A percentile compares a stretch with the other conserved stretches of the same genome.
Evolutionary conservation across 306 rosid species (phyloP).

Genomic region (Lupinus albus): DNA sequence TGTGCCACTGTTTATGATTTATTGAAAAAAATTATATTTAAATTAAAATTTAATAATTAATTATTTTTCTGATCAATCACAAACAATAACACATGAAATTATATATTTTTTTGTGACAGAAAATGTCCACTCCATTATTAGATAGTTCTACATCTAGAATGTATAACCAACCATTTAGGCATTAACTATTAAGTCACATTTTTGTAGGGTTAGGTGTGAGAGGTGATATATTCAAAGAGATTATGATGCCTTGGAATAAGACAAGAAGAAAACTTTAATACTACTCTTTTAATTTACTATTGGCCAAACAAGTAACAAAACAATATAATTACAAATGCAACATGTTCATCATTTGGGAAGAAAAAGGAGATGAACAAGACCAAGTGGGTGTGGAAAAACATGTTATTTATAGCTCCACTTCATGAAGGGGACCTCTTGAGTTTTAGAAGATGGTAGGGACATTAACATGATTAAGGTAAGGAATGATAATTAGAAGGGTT

Average conservation of each 20-base stretch:
- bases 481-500: background rate
- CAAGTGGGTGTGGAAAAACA: background rate
- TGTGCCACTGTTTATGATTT: too few relatives aligned
- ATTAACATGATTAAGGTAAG: background rate
- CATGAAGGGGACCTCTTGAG: background rate
- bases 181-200: background rate
- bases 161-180: background rate
- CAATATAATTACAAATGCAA: background rate
- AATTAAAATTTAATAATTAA: too few relatives aligned
- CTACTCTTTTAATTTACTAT: background rate
- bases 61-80: too few relatives aligned
- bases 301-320: background rate
- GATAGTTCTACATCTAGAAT: background rate
- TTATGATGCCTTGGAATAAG: background rate
- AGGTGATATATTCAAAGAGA: background rate
- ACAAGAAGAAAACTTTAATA: background rate
- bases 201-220: background rate
- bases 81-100: too few relatives aligned
- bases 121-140: too few relatives aligned
- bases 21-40: too few relatives aligned
- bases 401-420: background rate
- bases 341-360: background rate
- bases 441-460: background rate
- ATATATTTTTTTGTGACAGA: too few relatives aligned
- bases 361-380: background rate